Evolutionary conservation across 768 basidiomycete species (phyloP), one percentile per base, ranked within the genome.

Genomic region (Mycena pura): DNA sequence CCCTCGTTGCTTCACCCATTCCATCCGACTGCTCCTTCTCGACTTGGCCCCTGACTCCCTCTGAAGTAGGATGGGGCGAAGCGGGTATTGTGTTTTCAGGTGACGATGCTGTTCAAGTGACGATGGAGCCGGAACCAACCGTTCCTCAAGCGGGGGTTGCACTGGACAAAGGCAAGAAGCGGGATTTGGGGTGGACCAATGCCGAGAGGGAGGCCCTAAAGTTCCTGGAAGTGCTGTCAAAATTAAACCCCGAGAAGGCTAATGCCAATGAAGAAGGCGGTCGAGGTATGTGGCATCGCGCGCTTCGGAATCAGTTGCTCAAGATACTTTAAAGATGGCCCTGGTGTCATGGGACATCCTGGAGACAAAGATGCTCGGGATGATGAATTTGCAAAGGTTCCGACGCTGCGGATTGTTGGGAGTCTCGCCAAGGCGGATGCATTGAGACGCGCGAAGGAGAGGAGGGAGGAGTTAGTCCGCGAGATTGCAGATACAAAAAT

Each of bases 401-500:
- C 19, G 41, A 66, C 60, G 17, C 14, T 64, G 22, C 56, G 49
- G 9, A 60, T 62, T 45, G 47, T 62, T 34, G 63, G 67, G 29
- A 45, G 31, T n/a, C 51, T 68, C 53, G 72, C 74, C 46, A 82
- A 77, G 62, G 78, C 75, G 24, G 82, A 80, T 11, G 74, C 88
- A 21, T 60, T 92, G 29, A 75, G 71, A 41, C 80, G 81, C 14
- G 90, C 89, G 14, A 78, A 74, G 53, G 83, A 84, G 66, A 79
- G 83, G 67, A 82, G 84, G 59, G 73, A 74, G 54, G 77, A 84
- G 65, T 65, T 93, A 34, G 74, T 75, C 55, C 74, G 73, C 10
- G 86, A 89, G 73, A 74, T 92, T 43, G 81, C 86, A 47, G 77
- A 75, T 52, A 83, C 86, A 22, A 88, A 88, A 68, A 78, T 84